Evolutionary conservation across 345 rosid genomes (phyloP), one percentile per base, ranked within the genome.

Genomic region (Psidium guajava): DNA sequence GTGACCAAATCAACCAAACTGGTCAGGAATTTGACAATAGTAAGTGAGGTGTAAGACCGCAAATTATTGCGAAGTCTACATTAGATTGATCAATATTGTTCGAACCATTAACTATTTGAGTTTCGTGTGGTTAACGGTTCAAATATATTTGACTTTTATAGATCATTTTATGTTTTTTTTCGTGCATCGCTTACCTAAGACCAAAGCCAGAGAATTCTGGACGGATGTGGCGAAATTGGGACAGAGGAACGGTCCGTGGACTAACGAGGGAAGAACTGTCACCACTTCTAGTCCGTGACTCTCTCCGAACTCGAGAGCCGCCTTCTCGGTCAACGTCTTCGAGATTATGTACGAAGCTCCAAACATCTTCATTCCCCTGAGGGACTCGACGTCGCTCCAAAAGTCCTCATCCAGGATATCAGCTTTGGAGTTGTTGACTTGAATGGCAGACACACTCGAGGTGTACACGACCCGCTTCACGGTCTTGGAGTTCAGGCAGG

Each of bases 391-490:
- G 21, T 91, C 93, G 6, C 84, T 91, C 91, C 92, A 91, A 2
- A 13, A 82, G 32, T 87, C 85, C 89, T 90, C 93, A 50, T 91
- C 92, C 88, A 82, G 32, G 5, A 47, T 27, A 0, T 88, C 85
- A 18, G 24, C 36, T 25, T 11, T 61, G 6, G 27, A 85, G 44
- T 21, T 55, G 61, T 64, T 88, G 8, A 42, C 10, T n/a, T 0
- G 2, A 32, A 87, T 86, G 2, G 92, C 80, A 0, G 88, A 11
- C 11, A 84, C 55, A 25, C 96, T 93, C 2, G 96, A 93, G 56
- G 96, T 94, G 90, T 92, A 95, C 11, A 94, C 91, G 6, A 94
- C 91, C 6, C 0, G 87, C 86, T 91, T 92, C 54, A 96, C 95
- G 1, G 94, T 93, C 84, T 89, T 91, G 21, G 93, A 85, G 18